Percentiles rank a stretch among this genome's conserved stretches.
Conservation (phyloP, 2,329 filamentous ascomycete species). For the Hymenoscyphus salicellus region DNA sequence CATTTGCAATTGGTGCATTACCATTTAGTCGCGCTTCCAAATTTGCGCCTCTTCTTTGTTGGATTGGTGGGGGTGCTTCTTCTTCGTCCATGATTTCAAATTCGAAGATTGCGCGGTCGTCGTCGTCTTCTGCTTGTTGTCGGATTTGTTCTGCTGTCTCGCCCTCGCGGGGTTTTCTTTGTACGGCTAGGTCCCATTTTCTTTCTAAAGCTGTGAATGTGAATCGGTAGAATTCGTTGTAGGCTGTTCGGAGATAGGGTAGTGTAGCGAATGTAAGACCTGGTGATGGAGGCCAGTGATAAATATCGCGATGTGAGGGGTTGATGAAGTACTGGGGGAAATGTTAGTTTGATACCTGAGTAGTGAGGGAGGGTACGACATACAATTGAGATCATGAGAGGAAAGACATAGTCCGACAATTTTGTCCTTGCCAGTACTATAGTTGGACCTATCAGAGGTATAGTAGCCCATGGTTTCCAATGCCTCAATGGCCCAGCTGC, state of each 20-base stretch:
- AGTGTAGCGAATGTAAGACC: conserved; percentile 63
- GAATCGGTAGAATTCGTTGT: conserved; percentile 56
- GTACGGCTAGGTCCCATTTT: conserved; percentile 35
- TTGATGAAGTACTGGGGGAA: conserved; percentile 30
- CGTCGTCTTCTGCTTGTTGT: conserved; percentile 34
- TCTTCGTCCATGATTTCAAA: conserved; percentile 21
- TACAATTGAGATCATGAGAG: conserved; percentile 37
- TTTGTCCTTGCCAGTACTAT: conserved; percentile 66
- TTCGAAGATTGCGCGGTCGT: conserved; percentile 30
- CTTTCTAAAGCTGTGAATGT: conserved; percentile 31
- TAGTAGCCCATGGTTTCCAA: conserved; percentile 43
- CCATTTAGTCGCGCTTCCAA: neutral
- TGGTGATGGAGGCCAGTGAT: conserved; percentile 53
- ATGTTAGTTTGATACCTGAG: neutral
- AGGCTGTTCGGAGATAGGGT: conserved; percentile 62
- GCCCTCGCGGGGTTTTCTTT: conserved; percentile 35
- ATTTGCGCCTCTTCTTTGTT: neutral
- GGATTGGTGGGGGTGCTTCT: neutral
- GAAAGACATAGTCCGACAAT: conserved; percentile 50
- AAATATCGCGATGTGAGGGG: conserved; percentile 21
- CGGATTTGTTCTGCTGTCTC: conserved; percentile 36
- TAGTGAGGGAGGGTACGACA: conserved; percentile 11
- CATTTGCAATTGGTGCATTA: neutral
- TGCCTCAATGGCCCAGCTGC: conserved; percentile 10
- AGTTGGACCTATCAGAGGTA: conserved; percentile 65